Evolutionary conservation across 352 stramenopile genomes (phyloP), one percentile per base, ranked within the genome.

Genomic region (Globisporangium sylvaticum): DNA sequence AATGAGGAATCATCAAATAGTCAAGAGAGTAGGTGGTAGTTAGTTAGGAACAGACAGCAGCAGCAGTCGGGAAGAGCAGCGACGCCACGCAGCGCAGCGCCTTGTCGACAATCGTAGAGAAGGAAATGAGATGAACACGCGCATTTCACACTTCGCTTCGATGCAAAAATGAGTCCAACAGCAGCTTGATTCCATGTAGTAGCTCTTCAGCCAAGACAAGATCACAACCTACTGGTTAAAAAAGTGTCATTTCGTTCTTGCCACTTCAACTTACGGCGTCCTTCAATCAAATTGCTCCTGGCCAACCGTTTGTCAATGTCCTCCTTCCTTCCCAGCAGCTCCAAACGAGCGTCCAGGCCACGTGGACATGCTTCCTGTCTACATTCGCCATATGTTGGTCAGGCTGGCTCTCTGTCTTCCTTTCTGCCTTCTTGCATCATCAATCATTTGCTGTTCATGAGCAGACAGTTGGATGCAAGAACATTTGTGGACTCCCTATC

Each of bases 1-100:
- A 50, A 50, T 50, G 42, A 50, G 42, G 18, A 50, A 50, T 50
- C 42, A 50, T 50, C 42, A 50, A 50, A 50, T 50, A 50, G 42
- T 50, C 42, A 50, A 50, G 42, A 50, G 42, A 50, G 42, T 50
- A 50, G 42, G 42, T 22, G 42, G 42, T 50, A 50, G 42, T 3
- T 3, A 44, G 37, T 44, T 44, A 44, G 37, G 37, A 44, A 44
- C 1, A 44, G 34, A 42, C 10, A 42, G 37, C 37, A 44, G 20
- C 37, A 44, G 37, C 37, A 15, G 15, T 50, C 5, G 15, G 42
- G 18, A 50, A 50, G 42, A 50, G 39, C 42, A 50, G 6, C 14
- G 12, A 46, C 34, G 5, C 39, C 18, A 8, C 39, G 39, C 39
- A 8, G 39, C 15, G 18, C 15, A n/a, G 15, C 39, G 8, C 15